phyloP scores from a whole-genome alignment of 768 basidiomycete genomes.

The Scleroderma bovista region DNA sequence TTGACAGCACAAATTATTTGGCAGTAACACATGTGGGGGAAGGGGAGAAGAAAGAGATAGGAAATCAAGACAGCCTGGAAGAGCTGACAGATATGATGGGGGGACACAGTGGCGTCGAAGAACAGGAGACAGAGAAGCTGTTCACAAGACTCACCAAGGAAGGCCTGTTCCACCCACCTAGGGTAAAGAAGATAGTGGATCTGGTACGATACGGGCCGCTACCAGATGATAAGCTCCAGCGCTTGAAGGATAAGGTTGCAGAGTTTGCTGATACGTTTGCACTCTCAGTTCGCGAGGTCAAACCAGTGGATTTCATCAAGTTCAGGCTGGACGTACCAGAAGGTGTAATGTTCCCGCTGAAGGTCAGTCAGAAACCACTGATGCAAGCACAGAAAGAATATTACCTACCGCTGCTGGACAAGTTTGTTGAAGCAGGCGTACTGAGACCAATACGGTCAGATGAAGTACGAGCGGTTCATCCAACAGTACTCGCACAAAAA shows the following conservation, averaged over 20 bases:
- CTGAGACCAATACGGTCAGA: slow-evolving; percentile 1
- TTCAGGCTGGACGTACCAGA: slow-evolving; percentile 31
- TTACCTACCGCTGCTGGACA: slow-evolving; percentile 27
- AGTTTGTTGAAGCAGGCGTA: slow-evolving; percentile 31
- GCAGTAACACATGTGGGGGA: not conserved
- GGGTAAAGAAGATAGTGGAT: slow-evolving; percentile 13
- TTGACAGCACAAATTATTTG: not conserved
- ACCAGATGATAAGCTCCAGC: slow-evolving; percentile 11
- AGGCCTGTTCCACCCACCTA: slow-evolving; percentile 12
- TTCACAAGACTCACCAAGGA: slow-evolving; percentile 8
- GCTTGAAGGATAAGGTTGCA: slow-evolving; percentile 17
- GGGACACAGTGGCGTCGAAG: no score
- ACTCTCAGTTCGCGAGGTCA: slow-evolving; percentile 34
- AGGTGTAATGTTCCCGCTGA: slow-evolving; percentile 24
- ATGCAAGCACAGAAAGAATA: slow-evolving; percentile 29
- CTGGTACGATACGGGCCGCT: slow-evolving; percentile 23
- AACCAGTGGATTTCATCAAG: slow-evolving; percentile 22
- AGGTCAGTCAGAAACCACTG: slow-evolving; percentile 27
- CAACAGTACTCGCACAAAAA: slow-evolving; percentile 11
- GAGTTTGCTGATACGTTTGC: slow-evolving; percentile 38
- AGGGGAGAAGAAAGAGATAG: no score
- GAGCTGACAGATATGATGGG: not conserved
- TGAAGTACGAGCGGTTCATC: slow-evolving; percentile 7
- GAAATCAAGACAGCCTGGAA: no score
- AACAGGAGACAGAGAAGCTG: not conserved